Evolutionary conservation across 257 asterid species (phyloP), one percentile per base, ranked within the genome.

Genomic region (Plantago major): DNA sequence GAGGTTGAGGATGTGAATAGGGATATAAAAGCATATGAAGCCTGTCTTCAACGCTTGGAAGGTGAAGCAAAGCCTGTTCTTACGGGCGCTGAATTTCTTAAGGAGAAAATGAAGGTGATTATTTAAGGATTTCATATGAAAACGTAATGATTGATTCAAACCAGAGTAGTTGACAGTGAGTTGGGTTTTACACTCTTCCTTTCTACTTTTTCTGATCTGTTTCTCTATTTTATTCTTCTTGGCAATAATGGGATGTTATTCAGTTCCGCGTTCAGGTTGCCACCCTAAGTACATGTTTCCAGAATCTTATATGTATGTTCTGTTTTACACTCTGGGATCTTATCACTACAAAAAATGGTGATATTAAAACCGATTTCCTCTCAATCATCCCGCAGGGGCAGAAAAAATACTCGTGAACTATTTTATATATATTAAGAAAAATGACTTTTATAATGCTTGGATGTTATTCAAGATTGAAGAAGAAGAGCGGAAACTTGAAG

Each of bases 401-500:
- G 73, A 47, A 48, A 65, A 33, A 51, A 22, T 19, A 58, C 11
- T 60, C 40, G 44, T 73, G 63, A 64, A 46, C 15, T 58, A 19
- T 62, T 42, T 58, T 28, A 4, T 28, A 47, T 13, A 61, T 64
- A 49, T 63, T 42, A 16, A 22, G 45, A 63, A 42, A 52, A 56
- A 50, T 68, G 70, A 73, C 64, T 55, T 64, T 12, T 61, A 1
- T 56, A 42, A 10, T 68, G 13, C 65, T 58, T 74, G 68, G 38
- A 59, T 74, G 55, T 55, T 66, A 53, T 72, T 54, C 51, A 70
- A 92, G 99, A 89, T 93, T 75, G 97, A 87, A 82, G 99, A 89
- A 72, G 99, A 87, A 73, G 99, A 93, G 71, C 73, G 86, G 38
- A 87, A 89, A 76, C 97, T 93, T 67, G 97, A 89, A 85, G 94